Evolutionary conservation across 2,329 filamentous ascomycete genomes (phyloP).

Genomic region (Trichoderma atrobrunneum): DNA sequence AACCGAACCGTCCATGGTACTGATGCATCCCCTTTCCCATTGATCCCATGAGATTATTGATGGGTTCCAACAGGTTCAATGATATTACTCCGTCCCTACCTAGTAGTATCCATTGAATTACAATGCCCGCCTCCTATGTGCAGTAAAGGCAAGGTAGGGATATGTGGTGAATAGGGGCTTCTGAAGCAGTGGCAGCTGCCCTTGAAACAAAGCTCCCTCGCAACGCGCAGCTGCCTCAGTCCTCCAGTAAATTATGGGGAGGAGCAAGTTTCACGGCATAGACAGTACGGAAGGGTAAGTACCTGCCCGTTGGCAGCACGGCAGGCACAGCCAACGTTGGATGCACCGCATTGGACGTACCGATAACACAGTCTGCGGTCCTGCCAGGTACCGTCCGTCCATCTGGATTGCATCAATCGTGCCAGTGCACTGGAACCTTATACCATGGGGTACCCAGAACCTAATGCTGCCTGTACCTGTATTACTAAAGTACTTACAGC

Average conservation of each 20-base stretch:
- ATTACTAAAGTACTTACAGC: background rate
- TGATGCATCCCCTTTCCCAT: background rate
- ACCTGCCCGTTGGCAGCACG: background rate
- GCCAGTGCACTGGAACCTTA: background rate
- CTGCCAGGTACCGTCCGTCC: background rate
- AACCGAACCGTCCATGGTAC: background rate
- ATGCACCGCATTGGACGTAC: background rate
- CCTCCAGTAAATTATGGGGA: background rate
- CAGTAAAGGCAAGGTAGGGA: background rate
- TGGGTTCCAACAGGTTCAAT: background rate
- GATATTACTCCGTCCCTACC: background rate
- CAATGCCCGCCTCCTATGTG: background rate
- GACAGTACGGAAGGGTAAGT: background rate
- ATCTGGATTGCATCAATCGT: background rate
- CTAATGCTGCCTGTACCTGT: background rate
- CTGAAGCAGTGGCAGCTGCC: slow-evolving; percentile 10
- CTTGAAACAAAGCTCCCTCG: slow-evolving; percentile 10
- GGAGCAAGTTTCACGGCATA: background rate
- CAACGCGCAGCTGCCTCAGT: slow-evolving; percentile 1
- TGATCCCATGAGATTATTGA: background rate
- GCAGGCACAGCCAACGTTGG: background rate
- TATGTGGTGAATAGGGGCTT: slow-evolving; percentile 2
- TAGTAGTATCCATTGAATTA: background rate
- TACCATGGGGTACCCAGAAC: background rate
- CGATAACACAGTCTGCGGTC: background rate